Evolutionary conservation across 2,329 filamentous ascomycete genomes (phyloP), one percentile per base, ranked within the genome.

Genomic region (Cytospora paraplurivora): DNA sequence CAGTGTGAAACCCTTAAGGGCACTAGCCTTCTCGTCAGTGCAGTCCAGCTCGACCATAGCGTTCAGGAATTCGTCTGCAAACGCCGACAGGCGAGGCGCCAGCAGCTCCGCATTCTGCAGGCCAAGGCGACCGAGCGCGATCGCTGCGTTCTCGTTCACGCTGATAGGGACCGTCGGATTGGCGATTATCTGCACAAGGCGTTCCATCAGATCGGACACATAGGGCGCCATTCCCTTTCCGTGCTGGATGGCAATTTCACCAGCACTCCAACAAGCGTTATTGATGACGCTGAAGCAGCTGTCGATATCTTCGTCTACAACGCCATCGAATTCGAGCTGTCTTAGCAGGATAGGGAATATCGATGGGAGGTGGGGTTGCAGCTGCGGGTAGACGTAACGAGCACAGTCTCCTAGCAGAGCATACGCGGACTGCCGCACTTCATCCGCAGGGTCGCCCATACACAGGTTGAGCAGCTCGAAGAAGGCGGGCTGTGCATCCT

Each of bases 191-290:
- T 89, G 85, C 47, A 92, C 85, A 34, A 96, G 86, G 47, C 90
- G 87, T 66, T 89, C 84, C 64, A 96, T 87, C 17, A 99, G 80
- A 66, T 90, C 85, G 27, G 91, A 87, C 11, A 93, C 85, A 73
- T 90, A 97, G 1, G 89, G 89, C 1, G 83, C 83, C 86, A 97
- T 91, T 60, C 84, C 86, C 66, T 88, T 86, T 68, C 88, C 86
- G 73, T 91, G 84, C 66, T 92, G 88, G 75, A 97, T 88, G 17
- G 93, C 87, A 66, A 98, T 95, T 79, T 99, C 95, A 50, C 95
- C 95, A 32, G 88, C 88, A 7, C 93, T 96, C 95, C 95, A 99
- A 78, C 94, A 98, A 27, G 95, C 94, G 73, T 99, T 99, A 83
- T 98, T 99, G 65, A 98, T 88, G 35, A 98, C 93, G 65, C 93